These are phyloP conservation scores for Pseudoscleropodium purum DNA, from an alignment of 225 moss, liverwort and hornwort genomes.

Conservation along the genomic window DNA sequence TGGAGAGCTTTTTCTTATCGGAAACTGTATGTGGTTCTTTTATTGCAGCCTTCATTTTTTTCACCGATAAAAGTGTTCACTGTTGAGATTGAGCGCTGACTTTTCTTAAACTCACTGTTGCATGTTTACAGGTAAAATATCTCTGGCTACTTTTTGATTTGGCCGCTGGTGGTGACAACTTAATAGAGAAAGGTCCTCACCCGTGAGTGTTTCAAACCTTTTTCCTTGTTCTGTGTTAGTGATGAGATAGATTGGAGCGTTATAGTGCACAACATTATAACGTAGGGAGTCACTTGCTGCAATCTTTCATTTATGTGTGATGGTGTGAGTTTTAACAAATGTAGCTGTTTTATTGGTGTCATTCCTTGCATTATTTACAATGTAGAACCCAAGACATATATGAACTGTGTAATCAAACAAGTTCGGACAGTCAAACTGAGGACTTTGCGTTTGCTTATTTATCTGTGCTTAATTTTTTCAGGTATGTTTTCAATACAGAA, in stretches of 20 bases:
- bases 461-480: slow-evolving; percentile 9
- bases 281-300: not conserved
- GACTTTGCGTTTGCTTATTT: not conserved
- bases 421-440: not conserved
- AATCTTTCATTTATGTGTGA: not conserved
- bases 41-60: not conserved
- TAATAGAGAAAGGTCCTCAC: slow-evolving; percentile 84
- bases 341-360: not conserved
- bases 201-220: slow-evolving; percentile 33
- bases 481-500: slow-evolving; percentile 92
- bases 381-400: not conserved
- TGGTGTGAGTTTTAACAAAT: not conserved
- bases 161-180: slow-evolving; percentile 79
- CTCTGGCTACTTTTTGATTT: slow-evolving; percentile 95
- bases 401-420: not conserved
- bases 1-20: slow-evolving; percentile 98
- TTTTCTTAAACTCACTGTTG: not conserved
- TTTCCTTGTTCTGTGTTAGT: not conserved
- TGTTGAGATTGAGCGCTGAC: not conserved
- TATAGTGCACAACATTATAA: not conserved
- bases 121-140: slow-evolving; percentile 65
- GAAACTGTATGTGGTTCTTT: slow-evolving; percentile 63
- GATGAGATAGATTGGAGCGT: not conserved
- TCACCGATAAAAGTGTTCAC: not conserved
- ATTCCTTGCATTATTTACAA: not conserved